Base-by-base conservation (phyloP, 345 rosid species). In the Citrus inodora region DNA sequence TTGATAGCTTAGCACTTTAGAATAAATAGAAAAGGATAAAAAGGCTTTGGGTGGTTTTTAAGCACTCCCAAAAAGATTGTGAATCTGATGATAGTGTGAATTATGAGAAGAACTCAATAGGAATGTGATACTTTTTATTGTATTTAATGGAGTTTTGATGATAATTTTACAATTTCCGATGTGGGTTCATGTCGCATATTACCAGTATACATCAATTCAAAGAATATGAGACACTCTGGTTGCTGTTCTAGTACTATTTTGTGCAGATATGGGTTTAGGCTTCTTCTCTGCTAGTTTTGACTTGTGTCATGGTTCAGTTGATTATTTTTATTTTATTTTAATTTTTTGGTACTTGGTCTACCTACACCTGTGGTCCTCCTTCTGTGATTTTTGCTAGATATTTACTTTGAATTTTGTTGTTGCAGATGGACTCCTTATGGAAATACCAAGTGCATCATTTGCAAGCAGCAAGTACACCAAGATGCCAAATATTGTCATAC, bases 381-480 rank as follows among this genome's bases (percentile, higher is more conserved):
- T 62, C 73, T 73, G 30, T 73, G 42, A 27, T 69, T 63, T 60
- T 70, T 56, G 9, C 40, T 30, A 17, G 27, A 21, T 24, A 74
- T 67, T 78, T 59, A 40, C 17, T 25, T 59, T 38, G 65, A 77
- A 25, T 3, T 32, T 42, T n/a, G 7, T 84, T 80, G 58, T 71
- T 85, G 73, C 80, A 97, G 99, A 83, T 97, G 99, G 99, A 82
- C 92, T 68, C 99, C 98, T 60, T 90, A 87, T 65, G 94, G 98
- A 80, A 92, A 87, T 48, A 92, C 97, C 6, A 93, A 93, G 83
- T 97, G 99, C 92, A 85, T 86, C 66, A 92, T 97, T 63, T 97
- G 98, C 91, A 97, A 97, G 92, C 98, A 97, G 86, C 99, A 97
- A 79, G 98, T 92, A 19, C 99, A 97, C 80, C 99, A 97, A 85